Percentiles rank a stretch among this genome's conserved stretches.
Conservation (phyloP, 75 land plant genomes). For the Cryptomeria japonica region DNA sequence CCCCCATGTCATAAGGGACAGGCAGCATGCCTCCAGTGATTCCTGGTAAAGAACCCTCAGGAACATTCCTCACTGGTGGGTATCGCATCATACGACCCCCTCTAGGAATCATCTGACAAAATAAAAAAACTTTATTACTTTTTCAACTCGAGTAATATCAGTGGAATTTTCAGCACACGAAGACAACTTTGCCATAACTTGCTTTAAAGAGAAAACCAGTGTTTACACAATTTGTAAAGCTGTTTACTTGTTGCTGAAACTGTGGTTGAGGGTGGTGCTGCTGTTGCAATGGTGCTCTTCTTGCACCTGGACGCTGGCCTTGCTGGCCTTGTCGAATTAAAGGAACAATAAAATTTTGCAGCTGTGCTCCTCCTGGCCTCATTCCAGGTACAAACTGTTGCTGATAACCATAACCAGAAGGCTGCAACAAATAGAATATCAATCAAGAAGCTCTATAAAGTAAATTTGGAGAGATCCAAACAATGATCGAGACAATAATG, state of each 20-base stretch:
- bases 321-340: constrained; percentile 73
- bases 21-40: constrained; percentile 70
- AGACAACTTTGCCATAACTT: not conserved
- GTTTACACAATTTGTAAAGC: not conserved
- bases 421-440: constrained; percentile 29
- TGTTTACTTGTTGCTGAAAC: constrained; percentile 49
- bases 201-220: not conserved
- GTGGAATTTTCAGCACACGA: too few species aligned
- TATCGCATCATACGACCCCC: constrained; percentile 57
- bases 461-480: not conserved
- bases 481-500: too few species aligned
- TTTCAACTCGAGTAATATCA: not conserved
- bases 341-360: constrained; percentile 84
- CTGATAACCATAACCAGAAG: constrained; percentile 86
- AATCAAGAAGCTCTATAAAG: not conserved
- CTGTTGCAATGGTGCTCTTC: constrained; percentile 53
- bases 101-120: constrained; percentile 62
- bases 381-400: constrained; percentile 86
- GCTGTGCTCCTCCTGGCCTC: constrained; percentile 74
- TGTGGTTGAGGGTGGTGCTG: constrained; percentile 46
- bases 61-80: constrained; percentile 59
- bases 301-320: constrained; percentile 67
- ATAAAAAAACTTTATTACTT: not conserved
- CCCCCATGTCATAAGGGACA: constrained; percentile 72
- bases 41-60: constrained; percentile 55